phyloP scores from a whole-genome alignment of 1,139 yeast genomes.

The Debaryomyces coudertii region DNA sequence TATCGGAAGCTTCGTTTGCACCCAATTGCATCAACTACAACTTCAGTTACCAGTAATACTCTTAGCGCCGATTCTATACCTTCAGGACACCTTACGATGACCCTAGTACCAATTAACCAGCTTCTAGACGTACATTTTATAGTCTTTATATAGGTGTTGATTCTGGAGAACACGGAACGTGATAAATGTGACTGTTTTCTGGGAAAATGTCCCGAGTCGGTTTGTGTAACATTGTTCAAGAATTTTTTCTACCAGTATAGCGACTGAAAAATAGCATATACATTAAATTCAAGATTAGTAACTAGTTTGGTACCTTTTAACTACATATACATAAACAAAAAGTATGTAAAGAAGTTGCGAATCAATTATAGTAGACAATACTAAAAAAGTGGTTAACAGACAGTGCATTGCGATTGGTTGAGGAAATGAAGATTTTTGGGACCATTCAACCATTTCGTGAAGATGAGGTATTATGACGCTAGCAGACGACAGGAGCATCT shows the following conservation, averaged over 20 bases:
- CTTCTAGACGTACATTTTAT: background rate
- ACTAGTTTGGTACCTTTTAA: constrained; percentile 7
- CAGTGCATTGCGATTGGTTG: background rate
- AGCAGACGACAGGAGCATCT: too few relatives aligned
- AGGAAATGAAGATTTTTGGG: background rate
- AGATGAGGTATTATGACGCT: too few relatives aligned
- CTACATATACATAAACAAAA: constrained; percentile 7
- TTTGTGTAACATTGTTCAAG: constrained; percentile 10
- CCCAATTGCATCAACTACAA: constrained; percentile 1
- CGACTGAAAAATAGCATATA: constrained; percentile 12
- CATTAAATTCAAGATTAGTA: background rate
- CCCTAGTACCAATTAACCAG: background rate
- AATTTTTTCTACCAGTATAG: constrained; percentile 9
- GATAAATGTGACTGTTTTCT: constrained; percentile 19
- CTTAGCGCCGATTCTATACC: background rate
- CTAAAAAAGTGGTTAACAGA: background rate
- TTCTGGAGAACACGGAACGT: constrained; percentile 12
- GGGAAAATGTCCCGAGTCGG: background rate
- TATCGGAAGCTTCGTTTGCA: constrained; percentile 15
- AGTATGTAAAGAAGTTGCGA: constrained; percentile 2
- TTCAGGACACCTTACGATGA: background rate
- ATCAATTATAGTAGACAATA: background rate
- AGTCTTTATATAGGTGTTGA: background rate
- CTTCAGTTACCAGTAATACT: background rate
- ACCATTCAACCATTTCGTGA: background rate